phyloP scores from a whole-genome alignment of 2,329 filamentous ascomycete genomes.

The Fusarium euwallaceae region DNA sequence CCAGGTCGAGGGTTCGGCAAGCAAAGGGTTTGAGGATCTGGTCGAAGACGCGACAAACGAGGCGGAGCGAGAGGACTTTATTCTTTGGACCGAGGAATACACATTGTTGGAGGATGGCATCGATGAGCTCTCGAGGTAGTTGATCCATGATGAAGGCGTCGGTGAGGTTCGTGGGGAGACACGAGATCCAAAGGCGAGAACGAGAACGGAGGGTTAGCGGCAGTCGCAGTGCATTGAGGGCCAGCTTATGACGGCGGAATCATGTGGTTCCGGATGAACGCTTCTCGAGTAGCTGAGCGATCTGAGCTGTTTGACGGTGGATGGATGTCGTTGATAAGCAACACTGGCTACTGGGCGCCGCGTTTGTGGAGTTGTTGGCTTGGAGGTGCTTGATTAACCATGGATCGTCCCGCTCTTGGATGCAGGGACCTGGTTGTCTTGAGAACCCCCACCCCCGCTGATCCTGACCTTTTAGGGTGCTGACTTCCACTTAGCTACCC shows the following conservation, averaged over 20 bases:
- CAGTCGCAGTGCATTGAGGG: slow-evolving; percentile 27
- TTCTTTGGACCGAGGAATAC: slow-evolving; percentile 60
- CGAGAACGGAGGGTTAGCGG: slow-evolving; percentile 15
- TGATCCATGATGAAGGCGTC: slow-evolving; percentile 55
- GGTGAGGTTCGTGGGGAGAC: neutral
- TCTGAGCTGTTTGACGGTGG: slow-evolving; percentile 4
- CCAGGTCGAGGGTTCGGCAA: slow-evolving; percentile 63
- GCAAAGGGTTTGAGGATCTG: slow-evolving; percentile 59
- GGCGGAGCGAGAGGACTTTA: slow-evolving; percentile 58
- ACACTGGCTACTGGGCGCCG: slow-evolving; percentile 5
- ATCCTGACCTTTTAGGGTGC: neutral
- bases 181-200: neutral
- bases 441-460: slow-evolving; percentile 4
- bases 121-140: slow-evolving; percentile 63
- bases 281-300: neutral
- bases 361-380: slow-evolving; percentile 10
- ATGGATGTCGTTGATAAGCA: slow-evolving; percentile 21
- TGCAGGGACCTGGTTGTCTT: slow-evolving; percentile 5
- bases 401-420: slow-evolving; percentile 9
- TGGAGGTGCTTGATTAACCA: neutral
- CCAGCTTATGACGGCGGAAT: slow-evolving; percentile 1
- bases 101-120: slow-evolving; percentile 60
- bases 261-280: neutral
- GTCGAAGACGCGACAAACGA: slow-evolving; percentile 65
- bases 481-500: neutral